Evolutionary conservation across 805 yeast species (phyloP).

Genomic region (Starmerella roubikii): DNA sequence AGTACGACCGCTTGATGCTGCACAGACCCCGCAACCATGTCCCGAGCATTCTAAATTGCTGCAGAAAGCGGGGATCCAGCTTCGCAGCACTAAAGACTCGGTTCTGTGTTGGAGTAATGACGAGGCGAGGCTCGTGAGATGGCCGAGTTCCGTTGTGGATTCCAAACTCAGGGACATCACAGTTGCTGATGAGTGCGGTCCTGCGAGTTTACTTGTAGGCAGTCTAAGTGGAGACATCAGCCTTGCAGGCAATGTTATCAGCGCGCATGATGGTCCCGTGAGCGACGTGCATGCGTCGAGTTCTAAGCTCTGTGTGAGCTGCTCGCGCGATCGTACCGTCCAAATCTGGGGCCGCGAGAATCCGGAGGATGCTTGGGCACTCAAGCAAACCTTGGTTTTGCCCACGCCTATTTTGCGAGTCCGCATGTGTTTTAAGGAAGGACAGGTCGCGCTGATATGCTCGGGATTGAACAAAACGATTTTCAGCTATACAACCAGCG

Average conservation of each 20-base stretch:
- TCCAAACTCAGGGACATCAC: conserved; percentile 4
- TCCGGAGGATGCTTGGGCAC: conserved; percentile 30
- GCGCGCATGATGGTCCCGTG: conserved; percentile 19
- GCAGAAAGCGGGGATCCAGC: not conserved
- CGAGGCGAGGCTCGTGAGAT: conserved; percentile 1
- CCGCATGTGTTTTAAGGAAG: conserved; percentile 24
- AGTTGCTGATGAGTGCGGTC: not conserved
- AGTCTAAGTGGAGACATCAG: conserved; percentile 9
- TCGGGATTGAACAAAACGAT: conserved; percentile 52
- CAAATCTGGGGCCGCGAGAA: conserved; percentile 12
- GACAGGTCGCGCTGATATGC: conserved; percentile 24
- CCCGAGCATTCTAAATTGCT: not conserved
- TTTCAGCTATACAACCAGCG: conserved; percentile 35
- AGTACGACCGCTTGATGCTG: not conserved
- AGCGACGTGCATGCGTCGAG: conserved; percentile 12
- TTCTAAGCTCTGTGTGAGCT: conserved; percentile 2
- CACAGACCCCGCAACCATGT: not conserved
- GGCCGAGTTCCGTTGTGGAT: conserved; percentile 3
- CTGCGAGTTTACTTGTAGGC: conserved; percentile 4
- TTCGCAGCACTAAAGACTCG: not conserved
- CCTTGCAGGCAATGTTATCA: conserved; percentile 3
- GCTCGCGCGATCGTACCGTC: conserved; percentile 18
- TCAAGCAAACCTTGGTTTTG: conserved; percentile 38
- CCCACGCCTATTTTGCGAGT: conserved; percentile 15
- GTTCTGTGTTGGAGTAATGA: conserved; percentile 9